Base-by-base conservation (phyloP, 1,284 basidiomycete genomes). In the Neotropicomus parvogracilis region DNA sequence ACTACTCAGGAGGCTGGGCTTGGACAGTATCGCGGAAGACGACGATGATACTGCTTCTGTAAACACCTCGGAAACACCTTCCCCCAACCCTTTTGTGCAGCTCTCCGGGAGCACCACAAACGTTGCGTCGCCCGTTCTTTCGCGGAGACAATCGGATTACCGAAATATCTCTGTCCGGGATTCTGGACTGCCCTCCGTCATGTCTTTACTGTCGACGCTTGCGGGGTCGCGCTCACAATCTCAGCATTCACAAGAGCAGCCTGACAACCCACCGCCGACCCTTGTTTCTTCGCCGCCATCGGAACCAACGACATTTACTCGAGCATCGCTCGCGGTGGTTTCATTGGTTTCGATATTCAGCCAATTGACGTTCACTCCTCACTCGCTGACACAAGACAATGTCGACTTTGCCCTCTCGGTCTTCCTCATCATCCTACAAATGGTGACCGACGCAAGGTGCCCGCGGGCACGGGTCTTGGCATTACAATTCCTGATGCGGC, bases 401-500 rank as follows among this genome's bases (percentile, higher is more conserved):
- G 60, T 79, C 31, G 60, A 68, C 21, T 66, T 85, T 40, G 77
- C 81, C 5, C 65, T 79, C 12, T 69, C 69, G 2, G 62, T 88
- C 8, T 87, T 78, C 62, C 54, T 64, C 0, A 67, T 70, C 32
- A 64, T 88, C 32, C 58, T 85, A 16, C 64, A 70, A 26, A 63
- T 82, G 13, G 54, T 70, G 17, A 56, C 67, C 0, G 65, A 70
- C 13, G 75, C 77, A 1, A 75, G 70, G 53, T 87, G 85, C 26
- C 67, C 79, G 0, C 73, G 78, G 16, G 85, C 88, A 0, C 75
- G 91, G 20, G 67, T 98, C 14, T 73, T 81, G 3, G 79, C 88
- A 3, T 72, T 99, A 9, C 91, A 95, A 62, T 97, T 95, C 75
- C 66, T 97, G 50, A 82, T 95, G 71, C 85, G 93, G 11, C 73